phyloP scores from a whole-genome alignment of 352 stramenopile species.

The Globisporangium cystogenes region DNA sequence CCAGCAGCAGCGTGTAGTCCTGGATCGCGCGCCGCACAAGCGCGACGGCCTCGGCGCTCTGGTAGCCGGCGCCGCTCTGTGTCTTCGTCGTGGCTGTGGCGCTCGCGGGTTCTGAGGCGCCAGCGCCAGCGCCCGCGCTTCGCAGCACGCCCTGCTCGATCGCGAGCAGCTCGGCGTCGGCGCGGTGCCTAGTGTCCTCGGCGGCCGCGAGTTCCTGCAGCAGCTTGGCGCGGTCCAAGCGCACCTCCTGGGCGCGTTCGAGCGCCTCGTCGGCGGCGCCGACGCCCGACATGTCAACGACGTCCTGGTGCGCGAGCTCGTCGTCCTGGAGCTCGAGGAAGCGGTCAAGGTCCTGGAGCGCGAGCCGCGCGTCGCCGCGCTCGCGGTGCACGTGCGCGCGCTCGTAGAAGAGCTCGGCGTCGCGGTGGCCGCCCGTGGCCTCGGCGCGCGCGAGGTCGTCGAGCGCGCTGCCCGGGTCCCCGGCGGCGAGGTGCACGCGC shows the following conservation, averaged over 20 bases:
- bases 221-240: conserved; percentile 54
- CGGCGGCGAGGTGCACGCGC: conserved; percentile 47
- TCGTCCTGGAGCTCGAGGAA: conserved; percentile 68
- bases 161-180: conserved; percentile 39
- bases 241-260: conserved; percentile 39
- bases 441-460: conserved; percentile 51
- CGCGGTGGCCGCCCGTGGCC: conserved; percentile 33
- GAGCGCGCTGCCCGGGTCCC: conserved; percentile 44
- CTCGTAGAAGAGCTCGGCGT: conserved; percentile 55
- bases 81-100: conserved; percentile 3
- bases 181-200: conserved; percentile 33
- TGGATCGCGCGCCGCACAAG: conserved; percentile 53
- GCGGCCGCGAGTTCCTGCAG: conserved; percentile 44
- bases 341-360: conserved; percentile 54
- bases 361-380: conserved; percentile 36
- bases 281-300: conserved; percentile 1
- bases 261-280: conserved; percentile 11
- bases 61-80: conserved; percentile 24
- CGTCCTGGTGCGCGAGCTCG: conserved; percentile 25
- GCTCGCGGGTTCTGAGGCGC: not conserved
- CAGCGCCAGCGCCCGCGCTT: not conserved
- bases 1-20: conserved; percentile 53
- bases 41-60: conserved; percentile 17
- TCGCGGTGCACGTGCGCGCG: conserved; percentile 46
- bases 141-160: conserved; percentile 32